Conservation (phyloP, 352 stramenopile species). For the Phytophthora litchii region DNA sequence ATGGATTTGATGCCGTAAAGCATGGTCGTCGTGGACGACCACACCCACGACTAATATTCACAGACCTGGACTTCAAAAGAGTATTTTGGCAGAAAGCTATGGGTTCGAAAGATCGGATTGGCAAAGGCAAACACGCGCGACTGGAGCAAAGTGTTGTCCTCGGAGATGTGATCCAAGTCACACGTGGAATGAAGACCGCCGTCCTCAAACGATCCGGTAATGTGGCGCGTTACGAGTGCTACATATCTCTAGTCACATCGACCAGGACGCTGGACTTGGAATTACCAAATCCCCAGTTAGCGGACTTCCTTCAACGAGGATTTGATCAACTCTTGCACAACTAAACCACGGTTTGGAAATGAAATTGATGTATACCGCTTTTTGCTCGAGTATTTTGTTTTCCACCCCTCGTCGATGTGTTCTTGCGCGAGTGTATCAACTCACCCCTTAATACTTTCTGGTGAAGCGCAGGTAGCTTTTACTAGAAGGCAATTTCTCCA, state of each 20-base stretch:
- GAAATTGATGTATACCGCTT: too few species aligned
- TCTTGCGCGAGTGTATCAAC: neutral
- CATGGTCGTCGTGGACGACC: conserved; percentile 70
- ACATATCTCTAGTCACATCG: conserved; percentile 73
- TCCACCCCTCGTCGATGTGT: too few species aligned
- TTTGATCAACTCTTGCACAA: conserved; percentile 61
- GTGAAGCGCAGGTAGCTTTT: conserved; percentile 85
- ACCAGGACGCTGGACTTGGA: conserved; percentile 78
- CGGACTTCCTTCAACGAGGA: conserved; percentile 60
- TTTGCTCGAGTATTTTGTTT: too few species aligned
- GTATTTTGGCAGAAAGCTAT: conserved; percentile 82
- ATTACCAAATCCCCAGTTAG: conserved; percentile 53
- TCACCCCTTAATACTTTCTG: conserved; percentile 29
- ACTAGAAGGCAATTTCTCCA: conserved; percentile 72
- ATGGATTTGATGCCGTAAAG: conserved; percentile 79
- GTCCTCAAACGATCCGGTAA: conserved; percentile 80
- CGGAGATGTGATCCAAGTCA: conserved; percentile 67
- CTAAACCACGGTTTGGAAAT: neutral
- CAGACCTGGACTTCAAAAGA: conserved; percentile 76
- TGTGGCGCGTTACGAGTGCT: conserved; percentile 70
- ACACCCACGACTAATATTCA: conserved; percentile 70
- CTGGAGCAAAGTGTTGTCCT: conserved; percentile 77
- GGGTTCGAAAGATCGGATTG: conserved; percentile 42
- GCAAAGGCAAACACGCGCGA: conserved; percentile 63
- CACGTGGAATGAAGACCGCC: conserved; percentile 80